Percentiles rank a stretch among this genome's conserved stretches.
phyloP scores from a whole-genome alignment of 768 basidiomycete genomes.

The Termitomyces eurrhizus region DNA sequence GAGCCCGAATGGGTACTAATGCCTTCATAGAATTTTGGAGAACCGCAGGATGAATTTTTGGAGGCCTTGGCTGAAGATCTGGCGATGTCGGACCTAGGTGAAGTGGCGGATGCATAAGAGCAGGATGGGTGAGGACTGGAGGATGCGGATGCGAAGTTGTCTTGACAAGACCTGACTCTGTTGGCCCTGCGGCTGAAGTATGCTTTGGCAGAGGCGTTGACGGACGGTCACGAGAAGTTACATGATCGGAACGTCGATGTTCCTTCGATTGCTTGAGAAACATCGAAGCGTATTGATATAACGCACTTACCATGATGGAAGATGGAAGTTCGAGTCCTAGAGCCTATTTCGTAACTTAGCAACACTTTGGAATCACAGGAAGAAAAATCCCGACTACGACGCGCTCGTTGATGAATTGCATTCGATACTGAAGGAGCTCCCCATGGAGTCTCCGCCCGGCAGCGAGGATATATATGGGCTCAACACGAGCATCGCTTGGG shows the following conservation, averaged over 20 bases:
- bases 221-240: not conserved
- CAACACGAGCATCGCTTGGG: slow-evolving; percentile 62
- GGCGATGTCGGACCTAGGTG: not conserved
- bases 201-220: not conserved
- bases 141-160: not conserved
- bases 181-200: not conserved
- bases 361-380: not conserved
- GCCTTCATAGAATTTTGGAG: slow-evolving; percentile 9
- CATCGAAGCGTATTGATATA: not conserved
- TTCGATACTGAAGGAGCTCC: slow-evolving; percentile 53
- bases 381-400: slow-evolving; percentile 17
- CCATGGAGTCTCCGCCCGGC: slow-evolving; percentile 51
- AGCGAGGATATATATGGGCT: slow-evolving; percentile 72
- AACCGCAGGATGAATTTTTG: slow-evolving; percentile 7
- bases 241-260: not conserved
- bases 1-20: slow-evolving; percentile 13
- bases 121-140: not conserved
- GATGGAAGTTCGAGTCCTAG: slow-evolving; percentile 1
- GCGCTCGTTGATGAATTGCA: slow-evolving; percentile 56
- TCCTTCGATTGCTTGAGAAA: not conserved
- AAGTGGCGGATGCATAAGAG: not conserved
- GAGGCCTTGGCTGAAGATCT: not conserved
- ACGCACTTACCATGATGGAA: slow-evolving; percentile 1
- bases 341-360: not conserved
- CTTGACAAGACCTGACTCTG: not conserved